Conservation (phyloP, 257 asterid genomes). For the Solanum sitiens region DNA sequence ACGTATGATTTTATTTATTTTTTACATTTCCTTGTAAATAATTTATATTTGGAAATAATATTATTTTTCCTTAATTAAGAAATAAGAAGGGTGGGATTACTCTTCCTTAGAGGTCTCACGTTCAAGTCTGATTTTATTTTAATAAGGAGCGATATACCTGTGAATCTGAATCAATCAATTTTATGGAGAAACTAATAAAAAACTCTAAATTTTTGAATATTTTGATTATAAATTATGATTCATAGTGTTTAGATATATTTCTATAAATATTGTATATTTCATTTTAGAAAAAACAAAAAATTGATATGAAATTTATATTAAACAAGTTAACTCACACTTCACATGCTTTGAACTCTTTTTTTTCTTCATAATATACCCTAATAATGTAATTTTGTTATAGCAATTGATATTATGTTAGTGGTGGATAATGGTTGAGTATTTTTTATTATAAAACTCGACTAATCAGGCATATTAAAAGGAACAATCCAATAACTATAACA, state of each 20-base stretch:
- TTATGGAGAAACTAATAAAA: no score
- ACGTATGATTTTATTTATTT: background rate
- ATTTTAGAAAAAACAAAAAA: background rate
- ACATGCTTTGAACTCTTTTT: background rate
- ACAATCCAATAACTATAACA: background rate
- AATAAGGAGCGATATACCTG: no score
- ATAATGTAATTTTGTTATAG: background rate
- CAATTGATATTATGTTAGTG: background rate
- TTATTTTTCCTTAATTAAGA: background rate
- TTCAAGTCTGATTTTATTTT: no score
- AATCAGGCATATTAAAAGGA: background rate
- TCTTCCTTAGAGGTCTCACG: background rate
- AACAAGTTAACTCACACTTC: background rate
- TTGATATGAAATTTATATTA: background rate
- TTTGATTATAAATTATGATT: background rate
- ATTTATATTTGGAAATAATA: background rate
- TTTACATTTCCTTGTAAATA: background rate
- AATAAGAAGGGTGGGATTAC: background rate
- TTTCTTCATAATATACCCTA: background rate
- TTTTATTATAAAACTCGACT: background rate
- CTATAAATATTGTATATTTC: background rate
- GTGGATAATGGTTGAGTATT: background rate
- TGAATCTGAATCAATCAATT: no score
- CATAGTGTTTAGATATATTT: background rate
- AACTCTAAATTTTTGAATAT: background rate